phyloP scores from a whole-genome alignment of 306 rosid genomes.

The Pyrus communis region DNA sequence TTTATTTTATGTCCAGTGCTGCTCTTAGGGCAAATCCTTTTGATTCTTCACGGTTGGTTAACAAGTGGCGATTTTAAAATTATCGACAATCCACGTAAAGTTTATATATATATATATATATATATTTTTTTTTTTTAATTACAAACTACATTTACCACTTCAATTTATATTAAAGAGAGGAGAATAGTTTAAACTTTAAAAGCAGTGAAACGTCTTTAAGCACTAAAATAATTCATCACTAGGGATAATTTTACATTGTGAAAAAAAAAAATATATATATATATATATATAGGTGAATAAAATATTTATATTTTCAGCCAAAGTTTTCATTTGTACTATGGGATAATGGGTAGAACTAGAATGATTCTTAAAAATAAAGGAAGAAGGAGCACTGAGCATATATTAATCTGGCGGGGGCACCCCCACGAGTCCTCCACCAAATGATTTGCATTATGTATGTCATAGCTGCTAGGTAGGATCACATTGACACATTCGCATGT shows the following conservation, averaged over 20 bases:
- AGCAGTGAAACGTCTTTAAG: no score
- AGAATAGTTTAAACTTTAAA: no score
- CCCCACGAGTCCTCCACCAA: background rate
- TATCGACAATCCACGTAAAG: background rate
- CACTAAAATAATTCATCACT: no score
- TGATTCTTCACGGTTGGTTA: background rate
- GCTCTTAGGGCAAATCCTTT: background rate
- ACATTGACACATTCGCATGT: background rate
- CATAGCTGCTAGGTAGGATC: background rate
- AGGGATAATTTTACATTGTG: no score
- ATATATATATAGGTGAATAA: no score
- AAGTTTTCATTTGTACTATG: background rate
- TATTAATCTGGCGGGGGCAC: constrained; percentile 6
- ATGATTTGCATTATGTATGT: constrained; percentile 3
- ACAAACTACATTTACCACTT: no score
- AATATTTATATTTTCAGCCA: no score
- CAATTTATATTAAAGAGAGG: no score
- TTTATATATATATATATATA: background rate
- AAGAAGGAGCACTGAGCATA: background rate
- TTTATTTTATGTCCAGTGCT: background rate
- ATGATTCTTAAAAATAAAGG: background rate
- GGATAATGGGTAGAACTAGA: background rate
- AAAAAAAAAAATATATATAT: no score
- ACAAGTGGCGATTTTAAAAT: background rate
- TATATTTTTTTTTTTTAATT: no score